A percentile compares a stretch with the other conserved stretches of the same genome.
Conservation (phyloP, 2,329 filamentous ascomycete species). For the Hansfordia pulvinata region DNA sequence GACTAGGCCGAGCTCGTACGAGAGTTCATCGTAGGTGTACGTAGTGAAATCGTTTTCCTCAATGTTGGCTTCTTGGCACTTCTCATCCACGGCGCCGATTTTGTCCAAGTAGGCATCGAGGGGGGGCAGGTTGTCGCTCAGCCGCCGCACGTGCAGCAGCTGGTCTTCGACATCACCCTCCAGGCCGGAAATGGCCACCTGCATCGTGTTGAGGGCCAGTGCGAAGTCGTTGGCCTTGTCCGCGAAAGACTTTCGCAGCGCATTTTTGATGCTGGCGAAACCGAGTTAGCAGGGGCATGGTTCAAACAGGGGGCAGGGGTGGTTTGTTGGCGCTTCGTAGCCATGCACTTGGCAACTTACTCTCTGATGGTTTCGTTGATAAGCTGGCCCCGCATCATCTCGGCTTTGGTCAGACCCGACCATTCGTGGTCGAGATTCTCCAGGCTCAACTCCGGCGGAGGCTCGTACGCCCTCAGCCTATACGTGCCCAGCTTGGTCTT, state of each 20-base stretch:
- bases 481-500: constrained; percentile 98
- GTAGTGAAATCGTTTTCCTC: constrained; percentile 99
- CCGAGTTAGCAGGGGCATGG: constrained; percentile 5
- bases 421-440: constrained; percentile 76
- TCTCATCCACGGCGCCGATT: constrained; percentile 72
- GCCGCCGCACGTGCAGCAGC: constrained; percentile 68
- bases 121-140: constrained; percentile 75
- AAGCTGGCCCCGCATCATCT: constrained; percentile 78
- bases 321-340: too few species aligned
- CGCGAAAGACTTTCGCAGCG: constrained; percentile 79
- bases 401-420: constrained; percentile 64
- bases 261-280: constrained; percentile 75
- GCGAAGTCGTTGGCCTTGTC: constrained; percentile 99
- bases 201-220: constrained; percentile 85
- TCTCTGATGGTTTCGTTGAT: constrained; percentile 98
- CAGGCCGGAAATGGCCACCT: constrained; percentile 87
- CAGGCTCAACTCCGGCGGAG: constrained; percentile 68
- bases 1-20: constrained; percentile 85
- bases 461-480: constrained; percentile 78
- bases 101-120: constrained; percentile 84
- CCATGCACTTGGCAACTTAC: constrained; percentile 27
- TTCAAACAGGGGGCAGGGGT: too few species aligned
- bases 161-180: constrained; percentile 97
- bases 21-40: constrained; percentile 92
- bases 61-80: constrained; percentile 93